Conservation (phyloP, 2,329 filamentous ascomycete species). For the Neurospora sp. region DNA sequence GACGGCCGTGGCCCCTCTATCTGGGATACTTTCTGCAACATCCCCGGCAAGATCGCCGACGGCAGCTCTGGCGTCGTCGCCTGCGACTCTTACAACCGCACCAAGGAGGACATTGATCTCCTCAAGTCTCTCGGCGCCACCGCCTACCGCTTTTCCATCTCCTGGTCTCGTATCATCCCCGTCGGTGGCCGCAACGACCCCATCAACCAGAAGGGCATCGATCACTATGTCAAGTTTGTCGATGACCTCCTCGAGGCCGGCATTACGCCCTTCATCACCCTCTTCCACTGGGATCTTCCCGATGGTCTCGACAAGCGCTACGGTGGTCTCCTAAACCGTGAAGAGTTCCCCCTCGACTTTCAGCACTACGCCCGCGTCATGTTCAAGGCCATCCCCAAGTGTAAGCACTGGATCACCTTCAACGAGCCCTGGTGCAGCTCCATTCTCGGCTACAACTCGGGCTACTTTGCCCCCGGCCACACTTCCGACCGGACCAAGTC, state of each 20-base stretch:
- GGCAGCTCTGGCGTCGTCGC: slow-evolving; percentile 65
- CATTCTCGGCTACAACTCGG: slow-evolving; percentile 69
- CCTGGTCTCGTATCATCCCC: slow-evolving; percentile 77
- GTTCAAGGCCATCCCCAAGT: slow-evolving; percentile 64
- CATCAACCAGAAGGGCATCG: slow-evolving; percentile 66
- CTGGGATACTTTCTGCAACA: slow-evolving; percentile 82
- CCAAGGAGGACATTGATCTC: slow-evolving; percentile 64
- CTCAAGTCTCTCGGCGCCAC: slow-evolving; percentile 64
- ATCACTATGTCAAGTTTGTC: slow-evolving; percentile 69
- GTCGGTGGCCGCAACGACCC: slow-evolving; percentile 76
- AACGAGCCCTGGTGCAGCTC: slow-evolving; percentile 84
- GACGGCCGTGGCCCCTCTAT: slow-evolving; percentile 76
- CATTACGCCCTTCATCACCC: slow-evolving; percentile 71
- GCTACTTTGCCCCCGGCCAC: slow-evolving; percentile 72
- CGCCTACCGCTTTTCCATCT: slow-evolving; percentile 76
- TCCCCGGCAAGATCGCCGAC: slow-evolving; percentile 73
- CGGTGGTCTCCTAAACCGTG: slow-evolving; percentile 67
- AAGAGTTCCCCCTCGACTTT: slow-evolving; percentile 75
- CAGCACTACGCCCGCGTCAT: slow-evolving; percentile 67
- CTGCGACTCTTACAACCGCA: slow-evolving; percentile 80
- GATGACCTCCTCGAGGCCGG: slow-evolving; percentile 67
- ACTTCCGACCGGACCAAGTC: slow-evolving; percentile 66
- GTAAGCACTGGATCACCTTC: slow-evolving; percentile 84
- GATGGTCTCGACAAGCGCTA: slow-evolving; percentile 71
- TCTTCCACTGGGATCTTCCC: slow-evolving; percentile 85